Evolutionary conservation across 495 filamentous ascomycete species (phyloP).

Genomic region (Penicillium mononematosum): DNA sequence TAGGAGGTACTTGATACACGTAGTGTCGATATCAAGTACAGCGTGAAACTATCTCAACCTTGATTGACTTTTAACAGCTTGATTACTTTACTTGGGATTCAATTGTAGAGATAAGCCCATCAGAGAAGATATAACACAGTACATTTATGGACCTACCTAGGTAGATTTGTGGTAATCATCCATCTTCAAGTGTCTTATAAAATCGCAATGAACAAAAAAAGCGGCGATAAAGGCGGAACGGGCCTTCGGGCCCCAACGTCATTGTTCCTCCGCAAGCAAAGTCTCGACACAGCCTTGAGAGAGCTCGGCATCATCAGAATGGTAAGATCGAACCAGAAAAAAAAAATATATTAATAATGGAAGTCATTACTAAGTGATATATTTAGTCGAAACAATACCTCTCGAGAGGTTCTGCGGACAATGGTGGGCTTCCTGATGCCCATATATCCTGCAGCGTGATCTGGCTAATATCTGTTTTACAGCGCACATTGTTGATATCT

Average conservation of each 20-base stretch:
- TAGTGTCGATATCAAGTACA: background rate
- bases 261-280: slow-evolving; percentile 9
- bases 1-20: background rate
- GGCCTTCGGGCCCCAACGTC: slow-evolving; percentile 18
- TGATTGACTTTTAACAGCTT: background rate
- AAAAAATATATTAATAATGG: background rate
- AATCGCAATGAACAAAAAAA: background rate
- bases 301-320: slow-evolving; percentile 1
- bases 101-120: background rate
- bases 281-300: slow-evolving; percentile 6
- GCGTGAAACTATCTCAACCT: background rate
- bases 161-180: background rate
- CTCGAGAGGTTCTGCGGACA: slow-evolving; percentile 81
- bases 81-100: background rate
- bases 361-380: background rate
- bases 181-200: background rate
- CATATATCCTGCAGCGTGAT: background rate
- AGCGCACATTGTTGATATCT: slow-evolving; percentile 90
- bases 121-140: background rate
- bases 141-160: background rate
- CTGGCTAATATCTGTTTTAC: slow-evolving; percentile 21
- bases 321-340: background rate
- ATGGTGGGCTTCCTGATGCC: slow-evolving; percentile 54
- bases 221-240: slow-evolving; percentile 8
- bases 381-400: slow-evolving; percentile 97